A percentile compares a stretch with the other conserved stretches of the same genome.
phyloP scores from a whole-genome alignment of 2,329 filamentous ascomycete genomes.

The Scytalidium lignicola region DNA sequence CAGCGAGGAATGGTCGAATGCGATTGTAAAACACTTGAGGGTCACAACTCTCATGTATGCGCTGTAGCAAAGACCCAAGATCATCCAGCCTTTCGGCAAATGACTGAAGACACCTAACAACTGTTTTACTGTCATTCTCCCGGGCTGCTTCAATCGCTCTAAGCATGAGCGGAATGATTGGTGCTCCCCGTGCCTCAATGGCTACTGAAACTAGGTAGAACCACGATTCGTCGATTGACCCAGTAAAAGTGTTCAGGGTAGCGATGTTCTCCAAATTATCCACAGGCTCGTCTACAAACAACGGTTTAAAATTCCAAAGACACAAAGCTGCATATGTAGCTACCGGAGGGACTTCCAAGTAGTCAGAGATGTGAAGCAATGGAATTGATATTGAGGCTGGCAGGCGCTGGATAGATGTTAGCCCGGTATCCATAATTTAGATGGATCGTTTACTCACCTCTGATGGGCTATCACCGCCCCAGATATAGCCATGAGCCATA shows the following conservation, averaged over 20 bases:
- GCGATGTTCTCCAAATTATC: constrained; percentile 84
- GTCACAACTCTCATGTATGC: constrained; percentile 95
- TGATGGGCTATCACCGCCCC: constrained; percentile 80
- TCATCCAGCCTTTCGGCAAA: constrained; percentile 89
- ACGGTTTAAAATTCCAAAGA: constrained; percentile 94
- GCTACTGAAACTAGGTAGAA: constrained; percentile 95
- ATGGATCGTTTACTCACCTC: constrained; percentile 46
- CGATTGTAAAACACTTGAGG: constrained; percentile 93
- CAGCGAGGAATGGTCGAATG: constrained; percentile 92
- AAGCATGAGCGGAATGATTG: constrained; percentile 84
- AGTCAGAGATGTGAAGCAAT: constrained; percentile 68
- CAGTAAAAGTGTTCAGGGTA: constrained; percentile 86
- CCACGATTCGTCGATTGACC: constrained; percentile 95
- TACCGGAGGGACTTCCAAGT: constrained; percentile 83
- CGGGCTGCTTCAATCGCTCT: constrained; percentile 78
- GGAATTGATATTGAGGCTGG: constrained; percentile 81
- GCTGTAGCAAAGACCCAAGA: constrained; percentile 68
- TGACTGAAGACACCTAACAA: constrained; percentile 69
- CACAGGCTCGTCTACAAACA: constrained; percentile 77
- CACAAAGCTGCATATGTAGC: constrained; percentile 90
- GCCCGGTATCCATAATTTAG: neutral
- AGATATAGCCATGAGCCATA: constrained; percentile 92
- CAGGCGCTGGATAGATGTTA: constrained; percentile 41
- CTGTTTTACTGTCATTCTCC: constrained; percentile 60
- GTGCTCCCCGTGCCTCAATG: constrained; percentile 86